Percentiles rank a stretch among this genome's conserved stretches.
phyloP scores from a whole-genome alignment of 352 stramenopile genomes.

The Phytophthora tubulina region DNA sequence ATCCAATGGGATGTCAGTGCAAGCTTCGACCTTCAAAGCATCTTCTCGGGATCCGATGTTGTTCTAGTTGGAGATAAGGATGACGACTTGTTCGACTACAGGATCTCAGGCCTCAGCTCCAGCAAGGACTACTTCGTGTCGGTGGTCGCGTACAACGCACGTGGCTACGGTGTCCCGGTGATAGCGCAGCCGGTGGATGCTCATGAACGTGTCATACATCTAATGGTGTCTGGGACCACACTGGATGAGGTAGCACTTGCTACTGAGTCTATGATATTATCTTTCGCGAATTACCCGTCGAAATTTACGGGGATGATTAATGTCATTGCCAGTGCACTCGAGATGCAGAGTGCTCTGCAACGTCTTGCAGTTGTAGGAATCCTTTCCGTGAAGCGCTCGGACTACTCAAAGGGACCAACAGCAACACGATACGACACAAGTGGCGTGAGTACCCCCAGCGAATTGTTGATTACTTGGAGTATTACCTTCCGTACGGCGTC shows the following conservation, averaged over 20 bases:
- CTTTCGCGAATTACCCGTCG: conserved; percentile 62
- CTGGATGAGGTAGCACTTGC: conserved; percentile 46
- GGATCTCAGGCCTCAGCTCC: conserved; percentile 56
- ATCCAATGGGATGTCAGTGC: conserved; percentile 93
- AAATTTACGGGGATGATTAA: conserved; percentile 50
- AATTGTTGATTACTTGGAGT: conserved; percentile 73
- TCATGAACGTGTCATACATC: conserved; percentile 60
- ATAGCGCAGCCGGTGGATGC: conserved; percentile 55
- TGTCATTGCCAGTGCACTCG: conserved; percentile 58
- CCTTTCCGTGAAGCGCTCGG: conserved; percentile 64
- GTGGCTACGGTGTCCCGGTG: conserved; percentile 70
- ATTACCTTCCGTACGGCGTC: conserved; percentile 80
- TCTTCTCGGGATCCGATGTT: conserved; percentile 60
- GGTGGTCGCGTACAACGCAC: conserved; percentile 84
- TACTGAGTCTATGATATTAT: conserved; percentile 63
- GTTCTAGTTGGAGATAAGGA: conserved; percentile 29
- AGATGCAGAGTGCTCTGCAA: conserved; percentile 66
- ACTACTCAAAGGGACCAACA: conserved; percentile 62
- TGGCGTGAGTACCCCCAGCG: conserved; percentile 43
- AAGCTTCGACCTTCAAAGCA: conserved; percentile 82
- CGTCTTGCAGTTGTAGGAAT: conserved; percentile 58
- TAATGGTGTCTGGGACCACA: conserved; percentile 45
- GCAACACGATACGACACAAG: conserved; percentile 60
- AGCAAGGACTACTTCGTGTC: conserved; percentile 80
- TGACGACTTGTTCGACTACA: conserved; percentile 31